phyloP scores from a whole-genome alignment of 1,284 basidiomycete species.

The Hemileia vastatrix region DNA sequence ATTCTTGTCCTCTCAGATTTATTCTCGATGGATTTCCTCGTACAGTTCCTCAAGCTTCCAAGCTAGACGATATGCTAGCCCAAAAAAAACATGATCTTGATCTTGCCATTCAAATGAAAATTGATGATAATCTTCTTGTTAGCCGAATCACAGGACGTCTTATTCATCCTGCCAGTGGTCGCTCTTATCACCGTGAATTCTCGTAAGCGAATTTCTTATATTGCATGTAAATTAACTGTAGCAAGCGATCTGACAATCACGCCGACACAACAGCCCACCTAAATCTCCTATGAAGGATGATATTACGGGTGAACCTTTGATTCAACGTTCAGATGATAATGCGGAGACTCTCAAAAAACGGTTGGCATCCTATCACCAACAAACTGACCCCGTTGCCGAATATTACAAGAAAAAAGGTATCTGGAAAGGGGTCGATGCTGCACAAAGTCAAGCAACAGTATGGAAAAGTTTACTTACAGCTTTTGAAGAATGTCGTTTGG shows the following conservation, averaged over 20 bases:
- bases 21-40: constrained; percentile 98
- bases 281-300: constrained; percentile 93
- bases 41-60: constrained; percentile 93
- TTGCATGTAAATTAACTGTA: not conserved
- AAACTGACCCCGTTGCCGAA: constrained; percentile 43
- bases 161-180: constrained; percentile 77
- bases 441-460: constrained; percentile 79
- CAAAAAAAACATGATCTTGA: constrained; percentile 70
- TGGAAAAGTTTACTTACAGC: constrained; percentile 64
- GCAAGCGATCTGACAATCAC: not conserved
- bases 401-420: constrained; percentile 45
- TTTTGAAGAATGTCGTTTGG: constrained; percentile 34
- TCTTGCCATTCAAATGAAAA: constrained; percentile 80
- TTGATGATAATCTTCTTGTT: constrained; percentile 89
- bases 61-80: constrained; percentile 83
- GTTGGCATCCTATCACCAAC: constrained; percentile 66
- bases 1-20: no score
- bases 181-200: constrained; percentile 93
- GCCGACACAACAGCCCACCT: constrained; percentile 63
- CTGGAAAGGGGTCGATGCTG: constrained; percentile 61
- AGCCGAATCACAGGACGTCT: constrained; percentile 93
- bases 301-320: constrained; percentile 81
- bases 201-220: constrained; percentile 53
- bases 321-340: constrained; percentile 49
- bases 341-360: constrained; percentile 81